Conservation (phyloP, 306 rosid genomes). For the Vigna angularis region DNA sequence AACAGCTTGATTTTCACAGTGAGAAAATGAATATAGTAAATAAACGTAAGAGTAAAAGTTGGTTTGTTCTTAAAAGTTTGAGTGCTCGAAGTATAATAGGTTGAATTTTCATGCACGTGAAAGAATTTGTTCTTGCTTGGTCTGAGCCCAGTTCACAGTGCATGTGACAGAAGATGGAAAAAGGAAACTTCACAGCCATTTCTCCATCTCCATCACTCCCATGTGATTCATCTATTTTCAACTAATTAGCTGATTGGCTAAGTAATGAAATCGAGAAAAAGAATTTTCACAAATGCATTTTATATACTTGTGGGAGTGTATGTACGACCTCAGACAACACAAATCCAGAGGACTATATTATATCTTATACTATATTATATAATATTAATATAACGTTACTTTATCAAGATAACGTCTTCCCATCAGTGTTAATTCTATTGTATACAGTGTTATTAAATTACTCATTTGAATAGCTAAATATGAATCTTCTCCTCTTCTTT, state of each 20-base stretch:
- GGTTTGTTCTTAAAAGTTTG: background rate
- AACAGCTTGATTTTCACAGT: background rate
- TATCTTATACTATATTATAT: background rate
- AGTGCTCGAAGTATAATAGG: background rate
- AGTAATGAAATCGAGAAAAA: background rate
- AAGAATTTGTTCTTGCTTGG: slow-evolving; percentile 38
- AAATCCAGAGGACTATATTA: slow-evolving; percentile 59
- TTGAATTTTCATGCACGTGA: slow-evolving; percentile 29
- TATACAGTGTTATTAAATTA: slow-evolving; percentile 32
- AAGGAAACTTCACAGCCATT: slow-evolving; percentile 35
- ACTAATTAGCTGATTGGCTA: slow-evolving; percentile 16
- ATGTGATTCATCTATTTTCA: slow-evolving; percentile 47
- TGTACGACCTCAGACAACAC: slow-evolving; percentile 57
- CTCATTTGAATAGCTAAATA: slow-evolving; percentile 27
- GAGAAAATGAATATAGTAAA: no score
- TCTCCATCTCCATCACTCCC: slow-evolving; percentile 35
- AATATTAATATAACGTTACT: background rate
- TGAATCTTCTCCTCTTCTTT: slow-evolving; percentile 41
- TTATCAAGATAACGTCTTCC: slow-evolving; percentile 28
- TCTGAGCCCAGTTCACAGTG: slow-evolving; percentile 14
- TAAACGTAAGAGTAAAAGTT: no score
- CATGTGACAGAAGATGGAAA: slow-evolving; percentile 44
- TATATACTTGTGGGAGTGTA: background rate
- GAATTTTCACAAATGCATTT: slow-evolving; percentile 27
- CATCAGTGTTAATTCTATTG: slow-evolving; percentile 7